Evolutionary conservation across 2,329 filamentous ascomycete genomes (phyloP).

Genomic region (Epichloe aotearoae): DNA sequence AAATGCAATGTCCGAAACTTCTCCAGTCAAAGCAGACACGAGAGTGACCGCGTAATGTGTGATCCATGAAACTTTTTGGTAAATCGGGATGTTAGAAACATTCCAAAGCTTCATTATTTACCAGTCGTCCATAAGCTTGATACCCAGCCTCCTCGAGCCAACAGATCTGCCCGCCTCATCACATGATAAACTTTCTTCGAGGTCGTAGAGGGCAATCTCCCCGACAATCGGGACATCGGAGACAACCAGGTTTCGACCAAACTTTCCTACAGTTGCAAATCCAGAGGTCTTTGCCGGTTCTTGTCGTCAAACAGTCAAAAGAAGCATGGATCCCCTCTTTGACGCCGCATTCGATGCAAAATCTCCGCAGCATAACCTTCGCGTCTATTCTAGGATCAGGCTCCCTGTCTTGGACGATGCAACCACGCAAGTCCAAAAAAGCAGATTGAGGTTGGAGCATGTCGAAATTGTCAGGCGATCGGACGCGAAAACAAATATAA

Average conservation of each 20-base stretch:
- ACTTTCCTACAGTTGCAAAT: conserved; percentile 25
- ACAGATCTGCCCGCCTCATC: background rate
- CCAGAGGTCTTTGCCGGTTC: conserved; percentile 25
- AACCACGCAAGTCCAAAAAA: conserved; percentile 18
- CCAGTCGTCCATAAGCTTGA: background rate
- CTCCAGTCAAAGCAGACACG: too few relatives aligned
- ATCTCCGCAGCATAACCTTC: conserved; percentile 22
- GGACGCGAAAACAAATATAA: conserved; percentile 29
- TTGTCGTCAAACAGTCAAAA: conserved; percentile 24
- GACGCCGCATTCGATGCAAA: conserved; percentile 30
- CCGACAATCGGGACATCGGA: conserved; percentile 22
- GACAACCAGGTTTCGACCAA: conserved; percentile 22
- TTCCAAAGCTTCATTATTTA: too few relatives aligned
- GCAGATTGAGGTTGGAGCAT: conserved; percentile 20
- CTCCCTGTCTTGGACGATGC: conserved; percentile 17
- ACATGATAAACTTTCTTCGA: conserved; percentile 16
- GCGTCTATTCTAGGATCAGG: conserved; percentile 15
- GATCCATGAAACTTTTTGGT: too few relatives aligned
- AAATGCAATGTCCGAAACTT: too few relatives aligned
- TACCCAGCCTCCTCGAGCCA: background rate
- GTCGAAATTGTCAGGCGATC: conserved; percentile 25
- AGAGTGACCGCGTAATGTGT: too few relatives aligned
- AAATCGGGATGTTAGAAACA: too few relatives aligned
- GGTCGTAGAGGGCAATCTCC: conserved; percentile 23
- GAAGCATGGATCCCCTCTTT: conserved; percentile 23